A percentile compares a stretch with the other conserved stretches of the same genome.
Evolutionary conservation across 805 yeast genomes (phyloP).

Genomic region (Kuraishia borneana): DNA sequence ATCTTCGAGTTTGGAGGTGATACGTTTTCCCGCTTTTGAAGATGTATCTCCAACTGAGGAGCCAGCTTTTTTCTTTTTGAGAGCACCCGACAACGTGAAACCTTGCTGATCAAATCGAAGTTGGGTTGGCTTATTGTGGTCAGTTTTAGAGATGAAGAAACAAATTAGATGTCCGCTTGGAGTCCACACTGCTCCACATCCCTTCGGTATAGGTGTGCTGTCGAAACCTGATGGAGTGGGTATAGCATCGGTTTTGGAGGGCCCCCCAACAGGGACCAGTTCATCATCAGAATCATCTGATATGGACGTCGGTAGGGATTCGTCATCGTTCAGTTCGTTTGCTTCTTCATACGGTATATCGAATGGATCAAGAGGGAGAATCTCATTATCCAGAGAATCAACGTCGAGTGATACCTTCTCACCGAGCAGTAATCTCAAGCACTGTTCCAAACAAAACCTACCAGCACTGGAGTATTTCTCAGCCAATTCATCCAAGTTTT

Average conservation of each 20-base stretch:
- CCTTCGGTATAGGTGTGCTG: constrained; percentile 85
- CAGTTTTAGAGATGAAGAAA: constrained; percentile 57
- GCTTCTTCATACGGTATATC: constrained; percentile 16
- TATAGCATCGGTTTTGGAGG: constrained; percentile 1
- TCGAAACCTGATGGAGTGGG: constrained; percentile 34
- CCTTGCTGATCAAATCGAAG: constrained; percentile 46
- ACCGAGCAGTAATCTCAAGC: constrained; percentile 70
- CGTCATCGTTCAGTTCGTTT: constrained; percentile 9
- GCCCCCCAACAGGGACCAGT: constrained; percentile 12
- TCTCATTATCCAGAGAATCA: constrained; percentile 16
- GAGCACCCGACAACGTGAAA: constrained; percentile 25
- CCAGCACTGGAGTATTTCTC: constrained; percentile 42
- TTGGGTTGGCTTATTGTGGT: constrained; percentile 26
- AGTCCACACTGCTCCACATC: constrained; percentile 89
- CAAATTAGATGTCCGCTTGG: constrained; percentile 70
- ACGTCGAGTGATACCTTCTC: constrained; percentile 48
- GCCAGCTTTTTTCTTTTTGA: constrained; percentile 14
- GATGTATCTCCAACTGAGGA: constrained; percentile 7
- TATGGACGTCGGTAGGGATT: constrained; percentile 20
- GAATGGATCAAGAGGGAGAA: constrained; percentile 16
- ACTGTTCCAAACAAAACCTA: constrained; percentile 68
- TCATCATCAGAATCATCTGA: constrained; percentile 23
- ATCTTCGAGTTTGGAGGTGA: constrained; percentile 1
- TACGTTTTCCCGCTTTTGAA: neutral
- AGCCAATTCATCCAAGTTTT: constrained; percentile 43